A percentile compares a stretch with the other conserved stretches of the same genome.
These are phyloP conservation scores for Camillea tinctor DNA, from an alignment of 2,329 filamentous ascomycete species.

Conservation along the genomic window DNA sequence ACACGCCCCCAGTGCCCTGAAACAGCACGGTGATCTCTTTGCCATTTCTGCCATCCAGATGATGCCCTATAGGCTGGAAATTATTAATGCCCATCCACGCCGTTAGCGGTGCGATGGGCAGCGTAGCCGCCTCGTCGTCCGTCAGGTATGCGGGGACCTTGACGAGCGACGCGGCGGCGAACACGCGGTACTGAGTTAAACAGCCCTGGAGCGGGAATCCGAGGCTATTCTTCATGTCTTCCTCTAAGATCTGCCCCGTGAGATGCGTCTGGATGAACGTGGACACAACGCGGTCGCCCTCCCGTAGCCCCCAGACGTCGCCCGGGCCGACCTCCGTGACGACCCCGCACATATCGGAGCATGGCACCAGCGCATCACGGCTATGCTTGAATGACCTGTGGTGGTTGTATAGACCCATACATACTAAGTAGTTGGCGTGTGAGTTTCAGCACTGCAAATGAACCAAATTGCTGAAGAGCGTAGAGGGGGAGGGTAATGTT, in stretches of 20 bases:
- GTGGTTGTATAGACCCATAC: slow-evolving; percentile 65
- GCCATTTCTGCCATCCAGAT: slow-evolving; percentile 35
- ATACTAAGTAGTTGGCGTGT: slow-evolving; percentile 51
- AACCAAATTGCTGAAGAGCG: background rate
- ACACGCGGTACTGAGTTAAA: slow-evolving; percentile 58
- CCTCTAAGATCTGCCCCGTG: slow-evolving; percentile 56
- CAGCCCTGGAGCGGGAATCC: slow-evolving; percentile 60
- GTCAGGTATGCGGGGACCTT: slow-evolving; percentile 54
- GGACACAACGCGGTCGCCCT: slow-evolving; percentile 64
- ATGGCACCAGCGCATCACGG: slow-evolving; percentile 54
- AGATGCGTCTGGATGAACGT: slow-evolving; percentile 61
- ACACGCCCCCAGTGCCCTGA: slow-evolving; percentile 55
- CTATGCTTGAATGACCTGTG: slow-evolving; percentile 50
- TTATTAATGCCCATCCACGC: slow-evolving; percentile 66
- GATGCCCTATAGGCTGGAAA: slow-evolving; percentile 52
- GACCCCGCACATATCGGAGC: slow-evolving; percentile 69
- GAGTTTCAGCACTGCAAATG: background rate
- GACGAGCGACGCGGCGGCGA: slow-evolving; percentile 55
- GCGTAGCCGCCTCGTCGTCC: slow-evolving; percentile 57
- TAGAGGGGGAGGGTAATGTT: background rate
- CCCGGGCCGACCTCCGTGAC: slow-evolving; percentile 50
- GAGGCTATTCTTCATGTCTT: slow-evolving; percentile 55
- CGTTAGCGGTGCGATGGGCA: slow-evolving; percentile 62
- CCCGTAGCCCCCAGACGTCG: slow-evolving; percentile 42
- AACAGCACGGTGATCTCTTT: slow-evolving; percentile 46